Percentiles rank a stretch among this genome's conserved stretches.
Evolutionary conservation across 768 basidiomycete species (phyloP).

Genomic region (Pleurotus platypus): DNA sequence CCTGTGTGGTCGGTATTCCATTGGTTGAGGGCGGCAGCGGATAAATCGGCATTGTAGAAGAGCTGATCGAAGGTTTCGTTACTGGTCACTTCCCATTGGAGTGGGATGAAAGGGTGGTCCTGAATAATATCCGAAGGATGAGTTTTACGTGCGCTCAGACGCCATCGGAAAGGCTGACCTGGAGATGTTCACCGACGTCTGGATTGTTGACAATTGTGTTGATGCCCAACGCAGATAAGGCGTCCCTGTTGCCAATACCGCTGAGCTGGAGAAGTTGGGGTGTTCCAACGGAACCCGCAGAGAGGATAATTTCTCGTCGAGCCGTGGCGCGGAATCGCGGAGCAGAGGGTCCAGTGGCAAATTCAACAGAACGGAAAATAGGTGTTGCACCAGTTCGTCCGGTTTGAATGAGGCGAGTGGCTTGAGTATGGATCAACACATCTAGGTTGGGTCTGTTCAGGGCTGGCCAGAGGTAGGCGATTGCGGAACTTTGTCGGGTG

Average conservation of each 20-base stretch:
- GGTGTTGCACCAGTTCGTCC: slow-evolving; percentile 22
- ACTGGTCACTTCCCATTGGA: slow-evolving; percentile 19
- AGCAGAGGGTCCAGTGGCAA: slow-evolving; percentile 29
- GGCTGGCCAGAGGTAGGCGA: slow-evolving; percentile 25
- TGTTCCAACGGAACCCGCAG: slow-evolving; percentile 31
- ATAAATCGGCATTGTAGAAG: slow-evolving; percentile 17
- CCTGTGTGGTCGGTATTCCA: slow-evolving; percentile 24
- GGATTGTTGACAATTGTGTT: slow-evolving; percentile 28
- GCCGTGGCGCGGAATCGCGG: slow-evolving; percentile 22
- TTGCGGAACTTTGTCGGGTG: slow-evolving; percentile 24
- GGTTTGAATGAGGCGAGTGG: slow-evolving; percentile 44
- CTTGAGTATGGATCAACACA: slow-evolving; percentile 38
- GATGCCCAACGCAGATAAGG: slow-evolving; percentile 36
- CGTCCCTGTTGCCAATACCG: slow-evolving; percentile 48
- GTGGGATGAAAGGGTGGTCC: slow-evolving; percentile 23
- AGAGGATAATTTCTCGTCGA: slow-evolving; percentile 32
- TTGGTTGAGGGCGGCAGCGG: slow-evolving; percentile 17
- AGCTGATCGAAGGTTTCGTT: slow-evolving; percentile 22
- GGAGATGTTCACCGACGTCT: slow-evolving; percentile 30
- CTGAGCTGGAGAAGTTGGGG: slow-evolving; percentile 50
- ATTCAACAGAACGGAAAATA: slow-evolving; percentile 45
- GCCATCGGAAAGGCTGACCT: not conserved
- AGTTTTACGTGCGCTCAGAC: no score
- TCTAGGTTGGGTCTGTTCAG: slow-evolving; percentile 24
- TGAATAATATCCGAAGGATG: slow-evolving; percentile 2